Conservation (phyloP, 257 asterid species). For the Solanum virginianum region DNA sequence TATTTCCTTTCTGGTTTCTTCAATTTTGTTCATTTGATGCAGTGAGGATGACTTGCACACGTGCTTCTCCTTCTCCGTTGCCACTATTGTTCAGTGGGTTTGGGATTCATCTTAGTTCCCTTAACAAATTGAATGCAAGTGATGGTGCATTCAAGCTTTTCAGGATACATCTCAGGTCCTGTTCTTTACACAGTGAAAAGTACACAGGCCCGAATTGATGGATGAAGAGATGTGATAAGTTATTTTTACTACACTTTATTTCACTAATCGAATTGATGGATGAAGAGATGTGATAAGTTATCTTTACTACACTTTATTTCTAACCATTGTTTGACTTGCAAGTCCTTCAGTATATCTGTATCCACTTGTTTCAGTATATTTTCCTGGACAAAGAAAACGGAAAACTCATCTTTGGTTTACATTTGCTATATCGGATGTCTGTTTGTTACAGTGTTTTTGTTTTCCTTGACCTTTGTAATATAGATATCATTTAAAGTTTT, state of each 20-base stretch:
- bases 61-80: conserved; percentile 61
- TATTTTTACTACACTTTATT: too few relatives aligned
- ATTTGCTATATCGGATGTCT: not conserved
- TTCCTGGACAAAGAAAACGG: not conserved
- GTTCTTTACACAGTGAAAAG: conserved; percentile 47
- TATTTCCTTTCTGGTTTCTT: conserved; percentile 2
- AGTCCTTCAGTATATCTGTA: conserved; percentile 86
- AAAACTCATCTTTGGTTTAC: not conserved
- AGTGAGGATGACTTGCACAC: conserved; percentile 52
- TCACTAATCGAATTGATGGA: not conserved
- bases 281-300: too few relatives aligned
- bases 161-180: conserved; percentile 25
- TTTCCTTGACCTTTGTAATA: conserved; percentile 30
- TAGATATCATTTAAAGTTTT: conserved; percentile 79
- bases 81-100: conserved; percentile 50
- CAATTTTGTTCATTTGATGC: conserved; percentile 22
- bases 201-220: not conserved
- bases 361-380: conserved; percentile 27
- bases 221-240: not conserved
- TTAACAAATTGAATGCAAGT: conserved; percentile 34
- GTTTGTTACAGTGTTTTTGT: conserved; percentile 8
- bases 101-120: conserved; percentile 41
- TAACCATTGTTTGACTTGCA: conserved; percentile 34
- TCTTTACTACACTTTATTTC: not conserved
- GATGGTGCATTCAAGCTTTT: conserved; percentile 42